Conservation (phyloP, 495 filamentous ascomycete genomes). For the Tuber melanosporum region DNA sequence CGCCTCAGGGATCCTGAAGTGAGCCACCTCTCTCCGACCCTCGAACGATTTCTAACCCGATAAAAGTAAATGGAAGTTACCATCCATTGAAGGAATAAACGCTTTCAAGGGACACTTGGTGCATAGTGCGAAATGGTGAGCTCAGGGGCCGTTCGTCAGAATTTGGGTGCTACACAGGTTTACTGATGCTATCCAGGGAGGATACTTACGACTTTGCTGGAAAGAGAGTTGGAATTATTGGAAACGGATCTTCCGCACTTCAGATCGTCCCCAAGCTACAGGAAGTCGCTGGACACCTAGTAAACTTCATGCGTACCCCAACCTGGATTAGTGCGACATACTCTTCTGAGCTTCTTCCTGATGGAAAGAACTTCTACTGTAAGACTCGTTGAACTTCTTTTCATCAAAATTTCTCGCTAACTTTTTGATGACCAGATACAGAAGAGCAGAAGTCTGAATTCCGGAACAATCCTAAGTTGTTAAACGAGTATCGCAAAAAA, state of each 20-base stretch:
- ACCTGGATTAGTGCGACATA: conserved; percentile 30
- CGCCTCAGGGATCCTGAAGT: conserved; percentile 47
- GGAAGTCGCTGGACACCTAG: conserved; percentile 26
- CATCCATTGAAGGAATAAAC: conserved; percentile 51
- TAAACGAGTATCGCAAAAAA: conserved; percentile 48
- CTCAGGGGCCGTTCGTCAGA: conserved; percentile 41
- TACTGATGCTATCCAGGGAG: conserved; percentile 35
- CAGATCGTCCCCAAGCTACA: conserved; percentile 40
- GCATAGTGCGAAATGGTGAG: conserved; percentile 54
- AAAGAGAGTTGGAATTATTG: conserved; percentile 52
- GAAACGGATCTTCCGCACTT: conserved; percentile 46
- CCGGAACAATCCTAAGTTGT: conserved; percentile 44
- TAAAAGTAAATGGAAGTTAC: conserved; percentile 52
- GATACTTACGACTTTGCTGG: conserved; percentile 45
- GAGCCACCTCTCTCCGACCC: not conserved
- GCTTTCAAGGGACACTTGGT: conserved; percentile 52
- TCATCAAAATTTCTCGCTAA: conserved; percentile 46
- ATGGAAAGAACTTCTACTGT: conserved; percentile 45
- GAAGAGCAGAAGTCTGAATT: conserved; percentile 48
- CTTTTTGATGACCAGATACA: conserved; percentile 45
- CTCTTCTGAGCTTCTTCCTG: conserved; percentile 31
- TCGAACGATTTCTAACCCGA: conserved; percentile 30
- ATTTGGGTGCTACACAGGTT: conserved; percentile 22
- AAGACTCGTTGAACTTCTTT: conserved; percentile 33
- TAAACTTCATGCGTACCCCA: conserved; percentile 32